Base-by-base conservation (phyloP, 2,329 filamentous ascomycete genomes). In the Tolypocladium tropicale region DNA sequence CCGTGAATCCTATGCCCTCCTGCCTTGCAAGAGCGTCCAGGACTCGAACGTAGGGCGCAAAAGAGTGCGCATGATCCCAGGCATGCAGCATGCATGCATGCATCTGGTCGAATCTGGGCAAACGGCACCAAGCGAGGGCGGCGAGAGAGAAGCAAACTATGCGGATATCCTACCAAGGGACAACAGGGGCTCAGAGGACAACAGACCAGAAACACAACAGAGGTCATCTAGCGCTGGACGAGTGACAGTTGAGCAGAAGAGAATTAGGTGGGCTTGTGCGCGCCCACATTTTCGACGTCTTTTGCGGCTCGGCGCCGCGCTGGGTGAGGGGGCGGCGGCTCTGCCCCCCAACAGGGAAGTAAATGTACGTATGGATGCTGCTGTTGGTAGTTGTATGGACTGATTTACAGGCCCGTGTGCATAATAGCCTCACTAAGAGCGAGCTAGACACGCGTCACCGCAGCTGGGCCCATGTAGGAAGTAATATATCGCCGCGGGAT, bases 11-110 rank as follows among this genome's bases (percentile, higher is more conserved):
- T 37, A 30, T 48, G 41, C 23, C 32, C 53, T 48, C 34, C 12
- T 18, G 28, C 21, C 46, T 33, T 18, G 46, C 46, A 50, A 50
- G 46, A 16, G 46, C 28, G 33, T 16, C 46, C 46, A 18, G 33
- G 46, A 50, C 21, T 50, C 46, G 28, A 28, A 11, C 46, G 9
- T 50, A 28, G 30, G 18, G 9, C 28, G 46, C 28, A 28, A 9
- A 49, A 21, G 43, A 28, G 43, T 39, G 43, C 53, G 43, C 43
- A 54, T 54, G 53, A 54, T 54, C 53, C 33, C 10, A 37, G 43
- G 37, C 43, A 32, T 33, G 53, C 37, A 52, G 36, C 49, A 43
- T 52, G 54, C 37, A 43, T 52, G 54, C 37, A 53, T 53, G 52
- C 54, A 52, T 34, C 21, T 39, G 49, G 30, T 49, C 37, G 54